Evolutionary conservation across 2,329 filamentous ascomycete genomes (phyloP), one percentile per base, ranked within the genome.

Genomic region (Pseudogymnoascus sp.): DNA sequence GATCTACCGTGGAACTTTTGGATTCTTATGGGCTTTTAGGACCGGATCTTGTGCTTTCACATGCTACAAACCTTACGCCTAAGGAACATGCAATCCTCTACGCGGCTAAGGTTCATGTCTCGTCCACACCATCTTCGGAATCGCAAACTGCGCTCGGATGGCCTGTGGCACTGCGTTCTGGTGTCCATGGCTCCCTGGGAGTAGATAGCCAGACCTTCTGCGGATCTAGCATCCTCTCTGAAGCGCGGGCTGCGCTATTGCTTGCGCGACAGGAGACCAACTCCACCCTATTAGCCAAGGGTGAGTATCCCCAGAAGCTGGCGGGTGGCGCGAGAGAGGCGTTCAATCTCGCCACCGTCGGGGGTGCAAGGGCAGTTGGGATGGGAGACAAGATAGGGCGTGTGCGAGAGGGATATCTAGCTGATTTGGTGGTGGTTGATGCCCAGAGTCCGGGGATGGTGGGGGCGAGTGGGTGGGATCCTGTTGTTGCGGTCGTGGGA

Each of bases 341-440:
- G 2, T 82, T 79, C 68, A 81, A 81, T 64, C 73, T 82, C 5
- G 79, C 72, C 0, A 82, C 79, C 0, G 74, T 81, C n/a, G 70
- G 72, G 1, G 78, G 78, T 0, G 79, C 79, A 0, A 69, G 73
- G 62, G 77, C 78, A 0, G 69, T 76, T 3, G 73, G 76, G 1
- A 72, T 80, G 73, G 73, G 73, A 19, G 67, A 73, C 8, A 66
- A 75, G 49, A 71, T 81, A 23, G 80, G 80, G 0, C 76, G 73
- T 16, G 71, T 83, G 39, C 70, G 70, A n/a, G 76, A 75, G 11
- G 79, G 79, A 0, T 77, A 77, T 64, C 69, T 72, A 35, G 80
- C 80, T 1, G 81, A 83, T 68, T 63, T 83, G 0, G 72, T 80
- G 2, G 71, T 83, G 0, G 81, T 81, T 59, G 77, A 80, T 64